These are phyloP conservation scores for Dipteronia dyeriana DNA, from an alignment of 345 rosid genomes.

Conservation along the genomic window DNA sequence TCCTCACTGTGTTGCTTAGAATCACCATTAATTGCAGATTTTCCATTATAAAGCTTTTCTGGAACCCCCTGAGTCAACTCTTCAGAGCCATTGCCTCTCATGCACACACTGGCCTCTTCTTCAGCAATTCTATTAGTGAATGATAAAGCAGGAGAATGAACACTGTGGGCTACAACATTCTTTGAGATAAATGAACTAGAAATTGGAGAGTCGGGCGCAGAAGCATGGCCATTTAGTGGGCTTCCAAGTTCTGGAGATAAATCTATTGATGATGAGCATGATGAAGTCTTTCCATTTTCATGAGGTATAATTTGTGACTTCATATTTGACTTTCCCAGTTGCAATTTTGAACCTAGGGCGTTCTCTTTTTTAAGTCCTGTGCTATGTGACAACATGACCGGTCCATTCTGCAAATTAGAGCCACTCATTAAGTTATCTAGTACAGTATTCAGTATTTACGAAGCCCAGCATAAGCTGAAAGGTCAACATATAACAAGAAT, in stretches of 20 bases:
- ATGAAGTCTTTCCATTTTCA: slow-evolving; percentile 35
- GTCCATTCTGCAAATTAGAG: slow-evolving; percentile 54
- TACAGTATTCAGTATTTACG: not conserved
- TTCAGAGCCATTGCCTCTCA: slow-evolving; percentile 18
- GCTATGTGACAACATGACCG: slow-evolving; percentile 23
- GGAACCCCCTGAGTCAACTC: slow-evolving; percentile 30
- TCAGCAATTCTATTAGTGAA: slow-evolving; percentile 24
- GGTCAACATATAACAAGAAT: not conserved
- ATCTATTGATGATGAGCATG: slow-evolving; percentile 51
- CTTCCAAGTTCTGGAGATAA: slow-evolving; percentile 46
- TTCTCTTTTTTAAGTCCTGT: slow-evolving; percentile 28
- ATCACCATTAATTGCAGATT: slow-evolving; percentile 2
- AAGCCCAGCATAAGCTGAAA: not conserved
- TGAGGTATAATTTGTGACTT: slow-evolving; percentile 12
- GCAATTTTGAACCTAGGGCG: slow-evolving; percentile 28
- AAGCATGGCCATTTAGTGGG: slow-evolving; percentile 41
- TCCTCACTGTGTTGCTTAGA: slow-evolving; percentile 13
- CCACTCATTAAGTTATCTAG: slow-evolving; percentile 20
- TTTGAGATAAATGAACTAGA: slow-evolving; percentile 25
- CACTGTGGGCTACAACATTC: slow-evolving; percentile 19
- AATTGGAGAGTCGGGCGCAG: slow-evolving; percentile 28
- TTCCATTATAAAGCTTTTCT: slow-evolving; percentile 19
- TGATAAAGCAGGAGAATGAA: slow-evolving; percentile 32
- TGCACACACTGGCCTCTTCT: slow-evolving; percentile 26
- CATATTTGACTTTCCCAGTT: slow-evolving; percentile 29